Base-by-base conservation (phyloP, 129 eudicot genomes). In the Tagetes erecta region DNA sequence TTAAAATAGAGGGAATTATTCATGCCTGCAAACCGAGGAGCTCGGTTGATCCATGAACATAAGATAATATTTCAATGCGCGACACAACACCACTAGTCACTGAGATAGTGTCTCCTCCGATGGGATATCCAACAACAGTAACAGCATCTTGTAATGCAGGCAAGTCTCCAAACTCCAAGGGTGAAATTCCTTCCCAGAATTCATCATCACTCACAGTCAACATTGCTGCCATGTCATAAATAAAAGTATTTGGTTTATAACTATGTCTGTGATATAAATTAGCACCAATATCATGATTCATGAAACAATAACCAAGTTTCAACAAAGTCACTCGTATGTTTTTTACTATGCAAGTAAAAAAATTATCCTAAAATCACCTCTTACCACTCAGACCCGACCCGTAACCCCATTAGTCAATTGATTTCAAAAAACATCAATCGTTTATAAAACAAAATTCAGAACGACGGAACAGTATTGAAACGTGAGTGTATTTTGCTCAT, bases 41-140 rank as follows among this genome's bases (percentile, higher is more conserved):
- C 80, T 86, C 91, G 2, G 88, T 83, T 74, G 86, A 84, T 56
- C 91, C 91, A 78, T 83, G 91, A 81, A 83, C 86, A 83, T 86
- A 86, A 42, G 91, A 83, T 57, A 83, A 74, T 67, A 86, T 83
- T 82, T 86, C 91, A 68, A 86, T 86, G 67, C 84, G 88, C 37
- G 91, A 86, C 35, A 86, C 91, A 67, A 86, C 88, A 30, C 91
- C 91, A 75, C 91, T 86, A 3, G 91, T 86, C 44, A 86, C 91
- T 0, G 91, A 86, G 64, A 86, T 86, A 2, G 88, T 86, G 47
- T 86, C 88, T 62, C 91, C 91, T 2, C 91, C 91, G 68, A 83
- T 83, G 39, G 88, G 91, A 70, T 86, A 86, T 57, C 91, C 91
- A 10, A 83, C 91, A 72, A 86, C 91, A 46, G 87, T 86, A 36